A percentile compares a stretch with the other conserved stretches of the same genome.
phyloP scores from a whole-genome alignment of 352 stramenopile genomes.

The Phytophthora idaei region DNA sequence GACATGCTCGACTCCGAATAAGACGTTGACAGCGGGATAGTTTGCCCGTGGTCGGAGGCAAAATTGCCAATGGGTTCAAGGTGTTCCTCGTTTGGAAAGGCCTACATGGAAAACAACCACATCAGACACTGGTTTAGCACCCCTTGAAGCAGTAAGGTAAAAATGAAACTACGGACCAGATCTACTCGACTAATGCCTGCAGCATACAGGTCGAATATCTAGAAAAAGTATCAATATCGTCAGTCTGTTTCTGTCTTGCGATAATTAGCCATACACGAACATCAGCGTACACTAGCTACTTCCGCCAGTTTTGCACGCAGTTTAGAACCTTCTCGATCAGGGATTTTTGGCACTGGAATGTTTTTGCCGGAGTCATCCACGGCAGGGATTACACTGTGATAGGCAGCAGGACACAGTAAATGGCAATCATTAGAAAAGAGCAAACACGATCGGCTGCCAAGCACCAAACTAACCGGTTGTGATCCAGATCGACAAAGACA shows the following conservation, averaged over 20 bases:
- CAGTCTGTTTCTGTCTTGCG: background rate
- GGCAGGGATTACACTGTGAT: conserved; percentile 69
- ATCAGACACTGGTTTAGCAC: background rate
- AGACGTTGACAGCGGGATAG: conserved; percentile 63
- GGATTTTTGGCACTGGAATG: conserved; percentile 72
- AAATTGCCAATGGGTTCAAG: conserved; percentile 83
- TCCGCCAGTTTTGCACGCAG: conserved; percentile 65
- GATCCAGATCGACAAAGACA: conserved; percentile 95
- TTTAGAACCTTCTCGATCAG: conserved; percentile 72
- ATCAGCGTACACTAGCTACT: conserved; percentile 54
- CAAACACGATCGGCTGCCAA: background rate
- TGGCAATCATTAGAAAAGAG: background rate
- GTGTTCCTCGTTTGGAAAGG: conserved; percentile 82
- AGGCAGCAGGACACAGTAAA: background rate
- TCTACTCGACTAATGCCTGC: conserved; percentile 73
- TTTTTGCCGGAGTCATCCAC: conserved; percentile 69
- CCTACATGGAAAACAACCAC: conserved; percentile 31
- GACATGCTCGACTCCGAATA: conserved; percentile 59
- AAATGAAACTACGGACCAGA: conserved; percentile 38
- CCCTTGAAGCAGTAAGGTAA: background rate
- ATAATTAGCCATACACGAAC: background rate
- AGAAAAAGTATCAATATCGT: background rate
- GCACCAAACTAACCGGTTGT: conserved; percentile 68
- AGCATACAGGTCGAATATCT: conserved; percentile 87
- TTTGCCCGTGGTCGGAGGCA: conserved; percentile 69